These are phyloP conservation scores for Neurospora pannonica DNA, from an alignment of 495 filamentous ascomycete genomes.

Conservation along the genomic window DNA sequence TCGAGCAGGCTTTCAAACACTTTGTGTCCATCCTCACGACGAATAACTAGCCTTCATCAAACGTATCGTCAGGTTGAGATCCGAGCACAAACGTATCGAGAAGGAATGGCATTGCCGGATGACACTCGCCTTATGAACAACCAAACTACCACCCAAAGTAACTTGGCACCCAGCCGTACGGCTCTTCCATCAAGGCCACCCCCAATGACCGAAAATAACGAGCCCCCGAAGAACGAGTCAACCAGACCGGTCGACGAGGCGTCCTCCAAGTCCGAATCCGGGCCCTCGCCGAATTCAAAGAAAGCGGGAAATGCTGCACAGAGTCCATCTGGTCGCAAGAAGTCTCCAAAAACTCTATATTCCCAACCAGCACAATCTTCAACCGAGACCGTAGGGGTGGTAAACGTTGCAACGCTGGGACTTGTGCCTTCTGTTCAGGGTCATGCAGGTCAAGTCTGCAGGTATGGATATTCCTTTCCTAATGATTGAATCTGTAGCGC, in stretches of 20 bases:
- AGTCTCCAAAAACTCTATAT: constrained; percentile 10
- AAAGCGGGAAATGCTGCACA: constrained; percentile 1
- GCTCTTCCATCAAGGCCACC: constrained; percentile 20
- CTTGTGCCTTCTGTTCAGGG: constrained; percentile 8
- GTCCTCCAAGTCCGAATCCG: not conserved
- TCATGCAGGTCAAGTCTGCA: constrained; percentile 45
- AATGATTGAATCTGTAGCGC: not conserved
- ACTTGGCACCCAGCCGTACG: constrained; percentile 16
- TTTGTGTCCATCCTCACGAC: not conserved
- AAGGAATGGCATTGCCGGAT: constrained; percentile 17
- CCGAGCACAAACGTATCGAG: not conserved
- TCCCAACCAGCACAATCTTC: constrained; percentile 5
- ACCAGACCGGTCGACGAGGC: constrained; percentile 2
- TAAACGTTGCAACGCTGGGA: not conserved
- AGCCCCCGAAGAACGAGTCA: constrained; percentile 5
- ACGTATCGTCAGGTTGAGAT: not conserved
- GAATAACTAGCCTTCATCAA: not conserved
- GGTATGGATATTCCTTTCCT: constrained; percentile 24
- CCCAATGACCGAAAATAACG: constrained; percentile 3
- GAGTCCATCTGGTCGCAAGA: constrained; percentile 1
- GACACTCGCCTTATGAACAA: constrained; percentile 2
- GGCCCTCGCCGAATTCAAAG: constrained; percentile 8
- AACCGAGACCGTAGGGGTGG: not conserved
- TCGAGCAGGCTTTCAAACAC: not conserved
- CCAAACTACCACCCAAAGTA: constrained; percentile 1